phyloP scores from a whole-genome alignment of 495 filamentous ascomycete genomes.

The Podospora conica region DNA sequence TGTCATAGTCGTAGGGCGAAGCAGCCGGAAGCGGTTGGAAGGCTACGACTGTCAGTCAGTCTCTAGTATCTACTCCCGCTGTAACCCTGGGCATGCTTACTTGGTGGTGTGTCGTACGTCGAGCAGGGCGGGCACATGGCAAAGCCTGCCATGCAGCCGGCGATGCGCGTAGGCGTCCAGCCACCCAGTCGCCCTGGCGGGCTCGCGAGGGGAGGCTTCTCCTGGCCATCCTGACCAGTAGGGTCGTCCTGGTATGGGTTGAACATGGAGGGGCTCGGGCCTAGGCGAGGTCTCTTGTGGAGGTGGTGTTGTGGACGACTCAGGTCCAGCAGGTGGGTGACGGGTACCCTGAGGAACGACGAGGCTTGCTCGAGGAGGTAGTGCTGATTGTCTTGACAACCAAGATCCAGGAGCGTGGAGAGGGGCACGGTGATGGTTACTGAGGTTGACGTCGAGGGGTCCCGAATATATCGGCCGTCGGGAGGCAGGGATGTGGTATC shows the following conservation, averaged over 20 bases:
- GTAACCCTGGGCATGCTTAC: conserved; percentile 13
- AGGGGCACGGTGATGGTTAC: conserved; percentile 25
- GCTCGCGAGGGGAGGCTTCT: conserved; percentile 32
- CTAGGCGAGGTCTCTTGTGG: conserved; percentile 35
- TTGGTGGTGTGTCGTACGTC: conserved; percentile 31
- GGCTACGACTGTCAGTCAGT: conserved; percentile 15
- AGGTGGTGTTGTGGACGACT: conserved; percentile 15
- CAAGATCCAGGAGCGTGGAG: conserved; percentile 22
- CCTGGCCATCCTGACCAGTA: conserved; percentile 23
- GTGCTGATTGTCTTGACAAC: conserved; percentile 29
- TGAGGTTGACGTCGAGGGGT: conserved; percentile 26
- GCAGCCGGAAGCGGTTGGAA: conserved; percentile 30
- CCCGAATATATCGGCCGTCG: conserved; percentile 37
- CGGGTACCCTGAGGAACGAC: conserved; percentile 16
- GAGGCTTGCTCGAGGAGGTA: conserved; percentile 35
- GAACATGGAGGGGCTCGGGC: conserved; percentile 27
- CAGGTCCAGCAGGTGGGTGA: conserved; percentile 13
- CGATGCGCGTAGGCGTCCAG: conserved; percentile 30
- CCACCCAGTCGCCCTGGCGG: conserved; percentile 20
- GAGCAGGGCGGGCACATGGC: conserved; percentile 36
- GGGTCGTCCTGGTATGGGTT: conserved; percentile 15
- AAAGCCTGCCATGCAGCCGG: conserved; percentile 35
- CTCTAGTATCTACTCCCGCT: not conserved
- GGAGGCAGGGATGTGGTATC: conserved; percentile 26
- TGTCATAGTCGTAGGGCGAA: conserved; percentile 30